Evolutionary conservation across 2,329 filamentous ascomycete genomes (phyloP).

Genomic region (Colletotrichum destructivum): DNA sequence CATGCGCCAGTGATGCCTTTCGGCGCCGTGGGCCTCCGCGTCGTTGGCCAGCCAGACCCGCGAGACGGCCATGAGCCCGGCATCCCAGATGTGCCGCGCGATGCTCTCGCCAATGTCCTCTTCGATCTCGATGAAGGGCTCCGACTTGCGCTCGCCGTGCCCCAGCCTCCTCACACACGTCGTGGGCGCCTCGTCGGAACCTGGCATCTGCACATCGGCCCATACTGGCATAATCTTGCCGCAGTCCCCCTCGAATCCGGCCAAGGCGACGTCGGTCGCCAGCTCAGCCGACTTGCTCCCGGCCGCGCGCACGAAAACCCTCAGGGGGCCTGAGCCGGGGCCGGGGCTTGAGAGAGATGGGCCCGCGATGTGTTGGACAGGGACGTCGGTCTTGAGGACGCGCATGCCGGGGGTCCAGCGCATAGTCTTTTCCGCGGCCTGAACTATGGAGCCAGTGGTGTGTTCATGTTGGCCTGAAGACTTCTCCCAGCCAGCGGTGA

Average conservation of each 20-base stretch:
- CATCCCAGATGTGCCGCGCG: constrained; percentile 73
- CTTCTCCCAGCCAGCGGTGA: constrained; percentile 49
- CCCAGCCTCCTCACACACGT: constrained; percentile 51
- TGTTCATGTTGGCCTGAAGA: constrained; percentile 47
- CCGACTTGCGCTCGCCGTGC: constrained; percentile 46
- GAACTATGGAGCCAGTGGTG: constrained; percentile 46
- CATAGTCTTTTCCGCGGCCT: constrained; percentile 41
- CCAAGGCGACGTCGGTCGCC: constrained; percentile 14
- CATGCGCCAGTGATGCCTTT: constrained; percentile 10
- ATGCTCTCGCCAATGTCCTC: constrained; percentile 74
- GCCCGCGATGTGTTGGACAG: constrained; percentile 12
- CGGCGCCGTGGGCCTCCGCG: constrained; percentile 30
- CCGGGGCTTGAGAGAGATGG: not conserved
- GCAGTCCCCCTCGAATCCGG: constrained; percentile 38
- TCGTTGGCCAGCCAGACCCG: constrained; percentile 46
- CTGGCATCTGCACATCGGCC: constrained; percentile 49
- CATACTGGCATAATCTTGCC: constrained; percentile 63
- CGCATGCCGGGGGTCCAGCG: constrained; percentile 53
- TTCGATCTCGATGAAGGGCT: constrained; percentile 59
- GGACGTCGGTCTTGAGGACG: constrained; percentile 54
- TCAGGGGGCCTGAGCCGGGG: not conserved
- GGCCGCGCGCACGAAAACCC: constrained; percentile 8
- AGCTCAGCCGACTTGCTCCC: constrained; percentile 11
- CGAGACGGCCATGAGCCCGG: constrained; percentile 63
- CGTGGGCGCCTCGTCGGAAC: constrained; percentile 42